Base-by-base conservation (phyloP, 208 protist species). In the Acanthamoeba triangularis region DNA sequence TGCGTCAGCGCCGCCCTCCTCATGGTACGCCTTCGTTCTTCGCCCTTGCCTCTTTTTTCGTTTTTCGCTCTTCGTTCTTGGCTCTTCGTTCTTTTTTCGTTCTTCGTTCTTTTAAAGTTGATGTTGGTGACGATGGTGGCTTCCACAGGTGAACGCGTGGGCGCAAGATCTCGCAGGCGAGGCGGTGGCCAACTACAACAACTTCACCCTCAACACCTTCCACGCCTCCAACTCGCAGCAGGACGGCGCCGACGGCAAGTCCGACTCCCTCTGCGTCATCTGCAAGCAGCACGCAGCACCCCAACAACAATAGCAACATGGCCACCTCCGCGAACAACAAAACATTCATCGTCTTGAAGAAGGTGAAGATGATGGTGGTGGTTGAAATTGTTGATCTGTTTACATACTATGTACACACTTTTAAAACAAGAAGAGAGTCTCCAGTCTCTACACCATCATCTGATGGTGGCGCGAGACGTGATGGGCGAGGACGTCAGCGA, bases 171-270 rank as follows among this genome's bases (percentile, higher is more conserved):
- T 91, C 13, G 84, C 59, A 11, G 49, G 56, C 30, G 84, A 91
- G 56, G 37, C 33, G 25, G 49, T 91, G 35, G 35, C 84, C 84
- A 91, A 91, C 84, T 91, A 72, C 84, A 91, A 91, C 84, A 72
- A 63, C 84, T 44, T 91, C 84, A 91, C 84, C 6, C 84, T 91
- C 84, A 91, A 91, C 84, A 72, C 59, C 11, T 91, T 91, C 54
- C 56, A 72, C 56, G 84, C 84, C 54, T 20, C 49, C 56, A 91
- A 91, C 84, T 91, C 84, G 54, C 56, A 25, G 25, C 25, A 65
- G 30, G 84, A 91, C 47, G 84, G 84, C 30, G 84, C 84, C 35
- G 84, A 91, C 41, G 84, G 84, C 52, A 91, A 33, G 23, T 65
- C 84, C 35, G 84, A 91, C 47, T 14, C 56, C n/a, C 3, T n/a